Evolutionary conservation across 306 rosid species (phyloP), one percentile per base, ranked within the genome.

Genomic region (Spatholobus suberectus): DNA sequence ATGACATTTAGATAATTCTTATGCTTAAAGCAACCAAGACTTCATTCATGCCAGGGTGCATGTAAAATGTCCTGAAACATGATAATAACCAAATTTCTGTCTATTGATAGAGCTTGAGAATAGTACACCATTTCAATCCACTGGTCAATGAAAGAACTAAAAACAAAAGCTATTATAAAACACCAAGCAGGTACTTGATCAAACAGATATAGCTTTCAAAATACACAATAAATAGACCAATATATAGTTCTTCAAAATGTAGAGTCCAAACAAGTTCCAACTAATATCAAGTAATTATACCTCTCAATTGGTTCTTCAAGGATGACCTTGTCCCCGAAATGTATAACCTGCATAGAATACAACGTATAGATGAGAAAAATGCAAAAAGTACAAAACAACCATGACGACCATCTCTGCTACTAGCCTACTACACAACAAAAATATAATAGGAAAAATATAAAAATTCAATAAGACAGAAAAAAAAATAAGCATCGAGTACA

Each of bases 251-350:
- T 58, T 49, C 58, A 78, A 73, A 85, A 69, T 38, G 71, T 59
- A 59, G 17, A 37, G 81, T 73, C 61, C 68, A 49, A 73, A 68
- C 34, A 65, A 69, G 40, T 55, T 80, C 79, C 82, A 51, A 57
- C 23, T 67, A 24, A 75, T 51, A n/a, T 61, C 69, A 58, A 70
- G 68, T 17, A 34, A 63, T 0, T 58, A 65, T 85, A 95, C 99
- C 98, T 92, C 89, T 95, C 98, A 73, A 95, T 81, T 57, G 98
- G 97, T 71, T 92, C 93, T 89, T 95, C 96, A 23, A 93, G 90
- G 73, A 95, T 95, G 81, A 88, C 96, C 89, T 92, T 93, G 89
- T 95, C 99, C 47, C 98, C 94, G 3, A 95, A 95, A 81, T 86
- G 79, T 77, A 85, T 72, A 55, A 92, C 87, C 99, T 95, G 86